Evolutionary conservation across 306 rosid species (phyloP), one percentile per base, ranked within the genome.

Genomic region (Oxytropis ochrocephala): DNA sequence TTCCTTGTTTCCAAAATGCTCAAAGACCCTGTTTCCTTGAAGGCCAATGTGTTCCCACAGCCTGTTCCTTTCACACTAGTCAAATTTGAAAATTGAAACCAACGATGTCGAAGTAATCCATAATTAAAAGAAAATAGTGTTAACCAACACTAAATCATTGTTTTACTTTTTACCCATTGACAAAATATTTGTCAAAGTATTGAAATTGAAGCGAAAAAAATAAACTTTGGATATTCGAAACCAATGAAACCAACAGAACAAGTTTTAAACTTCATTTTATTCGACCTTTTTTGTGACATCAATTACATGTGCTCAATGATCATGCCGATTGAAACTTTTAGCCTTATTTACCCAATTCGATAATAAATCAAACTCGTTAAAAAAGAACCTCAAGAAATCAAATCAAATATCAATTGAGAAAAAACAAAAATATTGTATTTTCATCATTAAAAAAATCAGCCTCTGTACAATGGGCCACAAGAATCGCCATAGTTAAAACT

Each of bases 391-490:
- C 6, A 35, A 35, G 0, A 12, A 41, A 43, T 58, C 30, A 44
- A 66, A 57, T 12, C 16, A 27, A 66, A 72, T 21, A 53, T 1
- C 4, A 62, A 9, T 4, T 6, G 27, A 47, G 5, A 14, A 16
- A 54, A 54, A 13, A 7, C 11, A 60, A 64, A 49, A 69, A 8
- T 32, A 48, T 74, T 11, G 53, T 53, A 41, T 52, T 54, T 16
- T 7, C 17, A 32, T 36, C 30, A 16, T 21, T 55, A 62, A 73
- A 65, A 62, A 62, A 73, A 65, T 29, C 17, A 39, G 62, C 48
- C 69, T 68, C 76, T 75, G 48, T 71, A 84, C 81, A 80, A 11
- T 30, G 36, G 47, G 74, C 64, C 71, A 50, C 41, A 50, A 44
- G n/a, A 10, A 27, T 72, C 44, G 12, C 79, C 41, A 21, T 21